phyloP scores from a whole-genome alignment of 2,329 filamentous ascomycete genomes.

The Gnomoniopsis smithogilvyi region DNA sequence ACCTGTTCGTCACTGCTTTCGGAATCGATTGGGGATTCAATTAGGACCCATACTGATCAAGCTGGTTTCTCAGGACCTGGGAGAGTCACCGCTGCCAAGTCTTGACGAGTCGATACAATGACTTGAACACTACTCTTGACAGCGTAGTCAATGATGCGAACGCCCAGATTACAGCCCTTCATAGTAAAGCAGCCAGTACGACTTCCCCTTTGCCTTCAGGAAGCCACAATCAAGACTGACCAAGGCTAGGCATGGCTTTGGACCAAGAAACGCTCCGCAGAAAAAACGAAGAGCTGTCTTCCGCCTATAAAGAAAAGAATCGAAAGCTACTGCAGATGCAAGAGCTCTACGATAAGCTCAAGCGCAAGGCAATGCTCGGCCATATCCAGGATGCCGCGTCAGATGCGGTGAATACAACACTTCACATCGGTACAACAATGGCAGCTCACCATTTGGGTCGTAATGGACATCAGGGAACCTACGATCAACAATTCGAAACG shows the following conservation, averaged over 20 bases:
- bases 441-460: slow-evolving; percentile 5
- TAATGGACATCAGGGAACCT: not conserved
- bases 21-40: slow-evolving; percentile 18
- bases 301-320: slow-evolving; percentile 67
- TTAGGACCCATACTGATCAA: slow-evolving; percentile 10
- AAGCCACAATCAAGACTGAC: slow-evolving; percentile 9
- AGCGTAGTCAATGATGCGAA: slow-evolving; percentile 74
- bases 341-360: slow-evolving; percentile 59
- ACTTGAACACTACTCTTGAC: slow-evolving; percentile 64
- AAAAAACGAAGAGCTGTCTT: slow-evolving; percentile 69
- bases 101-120: slow-evolving; percentile 68
- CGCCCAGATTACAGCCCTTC: slow-evolving; percentile 63
- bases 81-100: slow-evolving; percentile 72
- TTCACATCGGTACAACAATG: slow-evolving; percentile 28
- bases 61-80: slow-evolving; percentile 55
- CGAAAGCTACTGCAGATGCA: slow-evolving; percentile 67
- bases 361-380: slow-evolving; percentile 50
- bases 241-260: slow-evolving; percentile 46
- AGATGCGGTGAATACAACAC: slow-evolving; percentile 41
- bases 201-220: not conserved
- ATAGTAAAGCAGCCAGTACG: slow-evolving; percentile 62
- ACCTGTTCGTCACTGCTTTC: slow-evolving; percentile 58
- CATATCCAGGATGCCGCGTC: slow-evolving; percentile 54
- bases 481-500: slow-evolving; percentile 11
- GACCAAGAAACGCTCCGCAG: slow-evolving; percentile 62